Conservation (phyloP, 805 yeast species). For the Tetrapisispora pingtungensis region DNA sequence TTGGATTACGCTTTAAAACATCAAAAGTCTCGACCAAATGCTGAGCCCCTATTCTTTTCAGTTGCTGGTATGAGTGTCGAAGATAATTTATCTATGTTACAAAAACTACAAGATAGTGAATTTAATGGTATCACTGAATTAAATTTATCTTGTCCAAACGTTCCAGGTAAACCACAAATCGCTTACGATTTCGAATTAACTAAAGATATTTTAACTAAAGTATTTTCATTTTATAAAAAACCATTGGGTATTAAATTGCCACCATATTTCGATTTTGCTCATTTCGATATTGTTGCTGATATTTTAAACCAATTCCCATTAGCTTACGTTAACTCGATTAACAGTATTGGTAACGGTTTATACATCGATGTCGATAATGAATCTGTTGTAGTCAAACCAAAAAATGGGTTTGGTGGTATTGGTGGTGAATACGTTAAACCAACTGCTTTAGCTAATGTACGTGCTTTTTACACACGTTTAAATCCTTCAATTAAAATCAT, state of each 20-base stretch:
- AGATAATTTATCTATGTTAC: conserved; percentile 19
- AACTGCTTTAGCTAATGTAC: conserved; percentile 27
- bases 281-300: conserved; percentile 22
- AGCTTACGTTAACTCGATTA: conserved; percentile 24
- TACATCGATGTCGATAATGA: conserved; percentile 23
- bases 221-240: conserved; percentile 22
- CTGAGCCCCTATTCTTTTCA: conserved; percentile 19
- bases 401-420: conserved; percentile 27
- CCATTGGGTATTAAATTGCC: conserved; percentile 27
- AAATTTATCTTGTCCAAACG: conserved; percentile 27
- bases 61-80: conserved; percentile 27
- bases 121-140: conserved; percentile 23
- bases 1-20: conserved; percentile 17
- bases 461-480: conserved; percentile 26
- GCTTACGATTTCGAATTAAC: conserved; percentile 26
- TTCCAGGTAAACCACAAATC: conserved; percentile 28
- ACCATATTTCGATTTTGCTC: conserved; percentile 28
- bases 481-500: conserved; percentile 22
- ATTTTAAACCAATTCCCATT: conserved; percentile 23
- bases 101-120: conserved; percentile 19
- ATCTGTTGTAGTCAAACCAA: conserved; percentile 26
- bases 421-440: conserved; percentile 29
- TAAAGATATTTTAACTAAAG: conserved; percentile 16
- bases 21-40: conserved; percentile 12
- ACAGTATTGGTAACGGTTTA: conserved; percentile 26